These are phyloP conservation scores for Mucor sp. DNA, from an alignment of 371 early-diverging fungal species.

Conservation along the genomic window DNA sequence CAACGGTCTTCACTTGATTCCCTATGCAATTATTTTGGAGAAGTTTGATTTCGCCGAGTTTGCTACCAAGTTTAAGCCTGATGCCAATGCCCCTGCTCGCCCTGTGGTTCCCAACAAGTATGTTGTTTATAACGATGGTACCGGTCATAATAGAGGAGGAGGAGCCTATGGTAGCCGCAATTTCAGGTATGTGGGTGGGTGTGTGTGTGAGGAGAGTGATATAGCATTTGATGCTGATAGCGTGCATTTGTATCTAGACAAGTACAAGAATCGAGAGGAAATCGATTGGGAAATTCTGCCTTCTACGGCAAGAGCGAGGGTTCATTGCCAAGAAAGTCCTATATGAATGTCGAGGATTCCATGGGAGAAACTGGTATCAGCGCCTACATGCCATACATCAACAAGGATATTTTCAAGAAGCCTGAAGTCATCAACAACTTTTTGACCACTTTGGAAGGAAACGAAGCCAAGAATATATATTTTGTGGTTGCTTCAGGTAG, in stretches of 20 bases:
- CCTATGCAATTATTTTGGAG: conserved; percentile 26
- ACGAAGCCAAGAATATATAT: conserved; percentile 28
- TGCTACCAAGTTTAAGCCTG: not conserved
- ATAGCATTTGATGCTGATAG: not conserved
- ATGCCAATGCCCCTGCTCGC: not conserved
- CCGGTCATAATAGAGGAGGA: conserved; percentile 31
- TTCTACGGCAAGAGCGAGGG: conserved; percentile 29
- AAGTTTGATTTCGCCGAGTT: conserved; percentile 25
- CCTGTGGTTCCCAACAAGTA: conserved; percentile 28
- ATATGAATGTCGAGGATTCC: conserved; percentile 5
- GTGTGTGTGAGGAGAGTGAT: not conserved
- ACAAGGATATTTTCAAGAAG: conserved; percentile 7
- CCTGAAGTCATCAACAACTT: conserved; percentile 3
- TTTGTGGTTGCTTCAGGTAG: conserved; percentile 50
- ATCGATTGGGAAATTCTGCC: conserved; percentile 59
- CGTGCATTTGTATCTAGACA: conserved; percentile 19
- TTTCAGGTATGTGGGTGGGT: conserved; percentile 13
- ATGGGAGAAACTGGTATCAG: not conserved
- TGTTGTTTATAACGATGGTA: conserved; percentile 21
- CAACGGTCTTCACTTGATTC: conserved; percentile 16
- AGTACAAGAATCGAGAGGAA: conserved; percentile 68
- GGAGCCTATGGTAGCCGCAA: conserved; percentile 4
- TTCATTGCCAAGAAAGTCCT: not conserved
- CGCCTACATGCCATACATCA: conserved; percentile 5
- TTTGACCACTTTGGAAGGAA: not conserved